phyloP scores from a whole-genome alignment of 73 alveolate species.

The Paraurostyla sp. region DNA sequence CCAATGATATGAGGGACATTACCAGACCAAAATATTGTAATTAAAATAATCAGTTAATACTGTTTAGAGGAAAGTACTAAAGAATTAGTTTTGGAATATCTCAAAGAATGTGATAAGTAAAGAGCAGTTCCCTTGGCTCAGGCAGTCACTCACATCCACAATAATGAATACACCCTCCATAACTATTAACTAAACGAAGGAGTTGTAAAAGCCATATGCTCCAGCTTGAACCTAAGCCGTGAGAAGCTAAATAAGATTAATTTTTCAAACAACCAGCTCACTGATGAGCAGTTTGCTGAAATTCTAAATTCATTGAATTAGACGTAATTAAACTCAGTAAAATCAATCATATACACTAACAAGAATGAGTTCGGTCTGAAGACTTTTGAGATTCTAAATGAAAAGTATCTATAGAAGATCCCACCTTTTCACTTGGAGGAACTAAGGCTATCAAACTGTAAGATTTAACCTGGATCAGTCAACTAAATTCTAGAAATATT shows the following conservation, averaged over 20 bases:
- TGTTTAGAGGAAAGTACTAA: slow-evolving; percentile 1
- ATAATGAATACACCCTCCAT: neutral
- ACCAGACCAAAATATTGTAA: slow-evolving; percentile 7
- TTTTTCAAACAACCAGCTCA: neutral
- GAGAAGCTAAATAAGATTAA: neutral
- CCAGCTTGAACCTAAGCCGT: neutral
- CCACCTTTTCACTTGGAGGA: slow-evolving; percentile 45
- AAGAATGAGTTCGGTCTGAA: slow-evolving; percentile 20
- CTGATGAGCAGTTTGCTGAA: neutral
- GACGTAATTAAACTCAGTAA: neutral
- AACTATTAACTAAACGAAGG: slow-evolving; percentile 27
- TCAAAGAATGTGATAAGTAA: slow-evolving; percentile 34
- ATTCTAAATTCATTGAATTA: neutral
- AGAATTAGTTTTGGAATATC: slow-evolving; percentile 24
- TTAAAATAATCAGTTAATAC: neutral
- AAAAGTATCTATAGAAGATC: neutral
- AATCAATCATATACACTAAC: neutral
- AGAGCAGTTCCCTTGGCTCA: slow-evolving; percentile 40
- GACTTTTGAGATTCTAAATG: neutral
- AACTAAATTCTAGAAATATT: slow-evolving; percentile 12
- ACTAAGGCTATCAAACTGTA: neutral
- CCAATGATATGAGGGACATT: neutral
- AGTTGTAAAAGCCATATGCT: slow-evolving; percentile 28
- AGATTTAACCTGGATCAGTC: slow-evolving; percentile 1
- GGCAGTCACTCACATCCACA: slow-evolving; percentile 9